These are phyloP conservation scores for Acer saccharum DNA, from an alignment of 345 rosid genomes.

Conservation along the genomic window DNA sequence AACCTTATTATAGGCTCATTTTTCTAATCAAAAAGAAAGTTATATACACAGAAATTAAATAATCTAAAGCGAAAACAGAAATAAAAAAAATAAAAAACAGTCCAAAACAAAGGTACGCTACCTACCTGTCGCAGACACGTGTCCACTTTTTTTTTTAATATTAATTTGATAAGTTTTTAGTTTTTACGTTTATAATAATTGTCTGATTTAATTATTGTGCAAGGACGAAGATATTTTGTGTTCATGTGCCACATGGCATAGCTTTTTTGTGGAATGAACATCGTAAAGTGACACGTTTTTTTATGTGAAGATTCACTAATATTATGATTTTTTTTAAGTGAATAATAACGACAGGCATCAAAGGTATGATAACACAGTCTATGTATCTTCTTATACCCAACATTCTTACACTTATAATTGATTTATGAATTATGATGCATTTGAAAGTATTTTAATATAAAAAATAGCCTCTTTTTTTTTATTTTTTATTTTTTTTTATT, in stretches of 20 bases:
- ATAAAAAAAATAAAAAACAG: not conserved
- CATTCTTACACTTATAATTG: no score
- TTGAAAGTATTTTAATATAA: no score
- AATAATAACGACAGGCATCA: no score
- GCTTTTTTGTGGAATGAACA: constrained; percentile 11
- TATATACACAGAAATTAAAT: not conserved
- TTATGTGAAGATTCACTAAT: no score
- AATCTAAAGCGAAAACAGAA: not conserved
- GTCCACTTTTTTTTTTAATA: not conserved
- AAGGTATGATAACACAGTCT: no score
- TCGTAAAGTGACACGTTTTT: not conserved
- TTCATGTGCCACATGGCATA: constrained; percentile 12
- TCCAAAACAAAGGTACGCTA: not conserved
- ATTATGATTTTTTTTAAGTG: no score
- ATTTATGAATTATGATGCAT: no score
- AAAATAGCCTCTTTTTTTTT: no score
- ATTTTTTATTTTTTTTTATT: no score
- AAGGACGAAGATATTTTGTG: constrained; percentile 24
- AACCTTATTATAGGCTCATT: not conserved
- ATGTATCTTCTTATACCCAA: no score
- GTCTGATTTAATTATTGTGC: not conserved
- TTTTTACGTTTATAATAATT: not conserved
- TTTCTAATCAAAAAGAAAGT: constrained; percentile 8
- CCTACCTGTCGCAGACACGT: constrained; percentile 10
- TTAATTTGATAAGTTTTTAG: no score